Evolutionary conservation across 495 filamentous ascomycete species (phyloP).

Genomic region (Niebla homalea): DNA sequence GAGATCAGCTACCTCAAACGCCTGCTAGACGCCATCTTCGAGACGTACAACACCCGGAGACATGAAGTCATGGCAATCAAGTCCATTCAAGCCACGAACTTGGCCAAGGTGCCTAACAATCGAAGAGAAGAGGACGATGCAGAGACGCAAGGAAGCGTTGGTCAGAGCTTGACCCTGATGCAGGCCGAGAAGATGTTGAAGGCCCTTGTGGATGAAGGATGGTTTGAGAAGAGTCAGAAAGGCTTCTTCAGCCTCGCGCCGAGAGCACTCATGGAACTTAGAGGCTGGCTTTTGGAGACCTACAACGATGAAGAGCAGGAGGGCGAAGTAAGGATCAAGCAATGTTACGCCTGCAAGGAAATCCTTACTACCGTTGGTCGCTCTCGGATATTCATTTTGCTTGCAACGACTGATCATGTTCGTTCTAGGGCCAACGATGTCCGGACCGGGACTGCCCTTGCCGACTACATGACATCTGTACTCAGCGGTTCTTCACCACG

Average conservation of each 20-base stretch:
- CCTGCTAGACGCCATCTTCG: constrained; percentile 85
- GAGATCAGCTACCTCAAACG: constrained; percentile 85
- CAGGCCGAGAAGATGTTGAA: constrained; percentile 63
- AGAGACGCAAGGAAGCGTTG: constrained; percentile 27
- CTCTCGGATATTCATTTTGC: not conserved
- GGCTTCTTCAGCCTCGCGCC: constrained; percentile 65
- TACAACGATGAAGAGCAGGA: constrained; percentile 61
- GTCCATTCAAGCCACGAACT: constrained; percentile 58
- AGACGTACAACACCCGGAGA: constrained; percentile 59
- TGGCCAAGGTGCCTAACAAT: constrained; percentile 34
- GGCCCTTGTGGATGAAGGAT: constrained; percentile 62
- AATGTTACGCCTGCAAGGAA: constrained; percentile 79
- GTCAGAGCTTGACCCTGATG: constrained; percentile 52
- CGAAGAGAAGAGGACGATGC: constrained; percentile 26
- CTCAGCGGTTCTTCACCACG: constrained; percentile 56
- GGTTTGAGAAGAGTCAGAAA: constrained; percentile 60
- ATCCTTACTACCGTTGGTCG: constrained; percentile 62
- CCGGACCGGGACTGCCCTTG: constrained; percentile 48
- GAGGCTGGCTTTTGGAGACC: constrained; percentile 63
- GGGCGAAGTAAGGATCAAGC: constrained; percentile 53
- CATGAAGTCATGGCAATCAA: constrained; percentile 71
- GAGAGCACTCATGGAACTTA: constrained; percentile 72
- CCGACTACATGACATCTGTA: constrained; percentile 68
- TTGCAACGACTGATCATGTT: not conserved
- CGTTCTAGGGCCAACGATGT: constrained; percentile 62